Base-by-base conservation (phyloP, 1,284 basidiomycete species). In the Ceratobasidium sp. region DNA sequence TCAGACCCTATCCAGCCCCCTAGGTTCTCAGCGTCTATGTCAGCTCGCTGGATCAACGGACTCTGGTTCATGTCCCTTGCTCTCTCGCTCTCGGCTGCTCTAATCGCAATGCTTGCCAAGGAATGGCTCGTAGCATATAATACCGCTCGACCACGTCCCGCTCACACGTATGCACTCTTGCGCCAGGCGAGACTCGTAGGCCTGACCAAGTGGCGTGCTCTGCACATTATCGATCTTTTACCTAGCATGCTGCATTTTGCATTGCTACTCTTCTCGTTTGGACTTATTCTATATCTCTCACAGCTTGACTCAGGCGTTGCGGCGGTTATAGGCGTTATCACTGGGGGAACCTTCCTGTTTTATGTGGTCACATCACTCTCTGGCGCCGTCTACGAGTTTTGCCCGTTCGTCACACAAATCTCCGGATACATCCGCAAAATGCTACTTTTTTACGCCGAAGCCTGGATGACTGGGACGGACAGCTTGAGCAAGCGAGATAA, bases 191-290 rank as follows among this genome's bases (percentile, higher is more conserved):
- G 61, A 14, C 67, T 69, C 26, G 18, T 13, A 3, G 61, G 64
- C 4, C 4, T 73, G 30, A 35, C 49, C 35, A 57, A 32, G 23
- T 75, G 74, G 74, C n/a, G 66, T 50, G 26, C 69, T 8, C 28
- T 55, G n/a, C 30, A n/a, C 11, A 57, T 75, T 26, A 58, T 75
- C 35, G 64, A 58, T 23, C n/a, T 63, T 16, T 43, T 73, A 4
- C 74, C 74, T 1, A 59, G 50, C 26, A 32, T 73, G 6, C 49
- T 75, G 9, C 55, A 64, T 23, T 18, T 75, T 23, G 46, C 74
- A 16, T 54, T 75, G 2, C 14, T 69, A 9, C 64, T 75, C 18
- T 73, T 75, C 74, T 69, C 59, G 32, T 13, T 46, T 28, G 74
- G 63, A 4, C 46, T 75, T 9, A 52, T 67, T 2, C n/a, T 26